Evolutionary conservation across 2,329 filamentous ascomycete genomes (phyloP).

Genomic region (Ampelomyces quisqualis): DNA sequence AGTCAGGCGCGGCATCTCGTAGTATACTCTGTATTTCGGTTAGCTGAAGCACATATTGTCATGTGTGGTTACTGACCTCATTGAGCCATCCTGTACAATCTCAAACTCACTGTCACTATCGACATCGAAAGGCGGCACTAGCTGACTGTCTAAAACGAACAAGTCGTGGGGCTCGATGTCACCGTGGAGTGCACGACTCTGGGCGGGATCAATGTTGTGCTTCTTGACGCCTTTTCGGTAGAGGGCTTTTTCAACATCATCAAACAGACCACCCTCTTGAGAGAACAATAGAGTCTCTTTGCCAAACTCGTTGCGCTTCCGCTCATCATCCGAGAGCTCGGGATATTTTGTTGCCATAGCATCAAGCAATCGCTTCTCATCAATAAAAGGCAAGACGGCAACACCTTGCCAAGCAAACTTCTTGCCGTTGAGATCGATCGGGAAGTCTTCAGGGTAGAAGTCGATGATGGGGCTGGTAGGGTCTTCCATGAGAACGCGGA

Average conservation of each 20-base stretch:
- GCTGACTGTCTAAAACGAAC: slow-evolving; percentile 79
- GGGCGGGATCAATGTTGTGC: slow-evolving; percentile 71
- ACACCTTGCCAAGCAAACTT: slow-evolving; percentile 99
- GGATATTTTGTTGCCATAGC: slow-evolving; percentile 85
- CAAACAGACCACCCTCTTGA: slow-evolving; percentile 80
- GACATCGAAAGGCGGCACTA: slow-evolving; percentile 75
- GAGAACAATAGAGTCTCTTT: slow-evolving; percentile 82
- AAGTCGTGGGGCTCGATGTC: slow-evolving; percentile 77
- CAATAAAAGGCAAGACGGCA: slow-evolving; percentile 90
- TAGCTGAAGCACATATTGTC: slow-evolving; percentile 30
- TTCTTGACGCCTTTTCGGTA: slow-evolving; percentile 74
- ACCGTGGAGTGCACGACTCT: slow-evolving; percentile 77
- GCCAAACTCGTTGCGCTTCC: slow-evolving; percentile 74
- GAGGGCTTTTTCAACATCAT: slow-evolving; percentile 79
- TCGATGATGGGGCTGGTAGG: slow-evolving; percentile 90
- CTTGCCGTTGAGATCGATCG: slow-evolving; percentile 92
- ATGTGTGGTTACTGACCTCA: slow-evolving; percentile 62
- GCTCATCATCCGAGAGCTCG: slow-evolving; percentile 73
- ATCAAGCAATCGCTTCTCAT: slow-evolving; percentile 78
- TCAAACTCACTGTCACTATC: slow-evolving; percentile 45
- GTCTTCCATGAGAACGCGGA: slow-evolving; percentile 87
- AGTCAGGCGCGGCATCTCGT: slow-evolving; percentile 71
- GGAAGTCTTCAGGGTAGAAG: slow-evolving; percentile 95
- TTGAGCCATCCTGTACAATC: slow-evolving; percentile 62
- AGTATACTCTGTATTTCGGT: slow-evolving; percentile 66